These are phyloP conservation scores for Russula sp. DNA, from an alignment of 768 basidiomycete genomes.

Conservation along the genomic window DNA sequence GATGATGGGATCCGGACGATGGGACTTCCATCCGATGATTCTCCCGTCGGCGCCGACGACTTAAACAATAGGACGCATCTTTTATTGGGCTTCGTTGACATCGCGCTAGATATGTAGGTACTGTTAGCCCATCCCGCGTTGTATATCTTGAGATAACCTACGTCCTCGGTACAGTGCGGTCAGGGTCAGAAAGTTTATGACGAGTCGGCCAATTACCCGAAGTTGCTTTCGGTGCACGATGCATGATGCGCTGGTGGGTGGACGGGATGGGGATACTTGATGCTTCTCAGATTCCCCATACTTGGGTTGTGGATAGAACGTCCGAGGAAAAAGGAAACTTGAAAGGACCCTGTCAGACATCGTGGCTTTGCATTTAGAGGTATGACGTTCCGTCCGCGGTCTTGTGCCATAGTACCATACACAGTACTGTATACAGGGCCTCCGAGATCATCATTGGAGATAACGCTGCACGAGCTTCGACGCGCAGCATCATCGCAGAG, in stretches of 20 bases:
- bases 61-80: not conserved
- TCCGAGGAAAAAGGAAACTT: not conserved
- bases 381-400: slow-evolving; percentile 1
- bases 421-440: not conserved
- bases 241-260: not conserved
- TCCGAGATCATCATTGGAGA: slow-evolving; percentile 4
- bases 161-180: too few species aligned
- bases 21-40: not conserved
- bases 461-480: not conserved
- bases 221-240: not conserved
- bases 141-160: not conserved
- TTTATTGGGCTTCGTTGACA: not conserved
- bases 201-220: not conserved
- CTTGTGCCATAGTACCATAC: not conserved
- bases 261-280: not conserved
- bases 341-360: not conserved
- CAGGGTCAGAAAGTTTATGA: too few species aligned
- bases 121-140: not conserved
- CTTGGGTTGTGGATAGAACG: too few species aligned
- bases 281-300: too few species aligned
- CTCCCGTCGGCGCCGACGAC: not conserved
- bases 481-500: not conserved
- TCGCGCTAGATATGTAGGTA: not conserved
- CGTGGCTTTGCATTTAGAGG: not conserved
- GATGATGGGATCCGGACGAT: not conserved